phyloP scores from a whole-genome alignment of 345 rosid genomes.

The Eucalyptus sp. region DNA sequence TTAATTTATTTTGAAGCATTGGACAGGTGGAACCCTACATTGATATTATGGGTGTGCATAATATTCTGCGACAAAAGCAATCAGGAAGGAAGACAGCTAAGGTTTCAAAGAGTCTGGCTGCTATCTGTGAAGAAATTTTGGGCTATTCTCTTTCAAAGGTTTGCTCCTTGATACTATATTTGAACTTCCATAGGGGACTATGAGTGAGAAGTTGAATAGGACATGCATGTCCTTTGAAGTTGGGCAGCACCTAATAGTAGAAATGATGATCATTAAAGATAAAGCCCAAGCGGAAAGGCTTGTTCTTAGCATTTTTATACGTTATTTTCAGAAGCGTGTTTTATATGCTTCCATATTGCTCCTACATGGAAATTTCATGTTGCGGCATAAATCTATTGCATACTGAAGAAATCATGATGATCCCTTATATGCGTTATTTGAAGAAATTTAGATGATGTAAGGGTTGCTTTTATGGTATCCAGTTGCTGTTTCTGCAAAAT shows the following conservation, averaged over 20 bases:
- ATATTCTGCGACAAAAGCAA: constrained; percentile 43
- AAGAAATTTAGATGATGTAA: not conserved
- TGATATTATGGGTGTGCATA: constrained; percentile 50
- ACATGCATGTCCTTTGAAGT: not conserved
- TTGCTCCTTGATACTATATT: not conserved
- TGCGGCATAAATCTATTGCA: not conserved
- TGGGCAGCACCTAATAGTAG: not conserved
- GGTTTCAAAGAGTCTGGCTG: constrained; percentile 64
- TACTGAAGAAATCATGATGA: not conserved
- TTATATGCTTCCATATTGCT: not conserved
- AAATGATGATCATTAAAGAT: not conserved
- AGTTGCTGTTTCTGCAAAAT: not conserved
- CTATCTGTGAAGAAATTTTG: constrained; percentile 57
- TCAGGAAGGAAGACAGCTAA: constrained; percentile 45
- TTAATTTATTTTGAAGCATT: not conserved
- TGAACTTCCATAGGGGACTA: not conserved
- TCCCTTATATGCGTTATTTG: not conserved
- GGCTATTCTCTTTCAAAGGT: constrained; percentile 78
- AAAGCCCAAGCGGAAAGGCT: not conserved
- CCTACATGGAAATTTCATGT: not conserved
- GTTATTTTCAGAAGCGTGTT: not conserved
- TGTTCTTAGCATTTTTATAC: not conserved
- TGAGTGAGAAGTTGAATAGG: not conserved
- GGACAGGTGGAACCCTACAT: constrained; percentile 78
- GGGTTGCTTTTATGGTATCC: not conserved